Conservation (phyloP, 345 rosid species). For the Eucalyptus marginata region DNA sequence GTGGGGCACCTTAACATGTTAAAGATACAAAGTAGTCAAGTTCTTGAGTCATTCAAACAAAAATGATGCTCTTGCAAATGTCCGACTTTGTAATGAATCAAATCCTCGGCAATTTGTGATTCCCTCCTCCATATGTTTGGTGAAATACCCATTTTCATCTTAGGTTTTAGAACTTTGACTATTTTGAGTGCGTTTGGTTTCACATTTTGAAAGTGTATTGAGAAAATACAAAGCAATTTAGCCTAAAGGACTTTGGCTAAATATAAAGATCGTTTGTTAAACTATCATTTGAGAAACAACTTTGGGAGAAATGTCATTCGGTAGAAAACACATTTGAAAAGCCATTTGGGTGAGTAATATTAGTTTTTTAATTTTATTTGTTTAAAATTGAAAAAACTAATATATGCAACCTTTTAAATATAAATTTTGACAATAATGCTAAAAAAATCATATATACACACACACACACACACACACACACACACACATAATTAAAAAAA, state of each 20-base stretch:
- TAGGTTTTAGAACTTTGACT: background rate
- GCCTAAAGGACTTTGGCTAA: rapidly evolving
- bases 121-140: background rate
- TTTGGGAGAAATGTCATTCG: rapidly evolving
- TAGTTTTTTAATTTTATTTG: no score
- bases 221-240: no score
- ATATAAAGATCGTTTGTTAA: rapidly evolving
- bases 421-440: no score
- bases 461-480: no score
- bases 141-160: background rate
- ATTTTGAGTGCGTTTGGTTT: rapidly evolving
- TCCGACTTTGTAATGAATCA: background rate
- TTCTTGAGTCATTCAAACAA: background rate
- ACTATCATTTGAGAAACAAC: rapidly evolving
- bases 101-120: rapidly evolving
- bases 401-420: no score
- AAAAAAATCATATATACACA: no score
- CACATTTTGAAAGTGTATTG: no score
- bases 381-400: no score
- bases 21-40: background rate
- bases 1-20: background rate
- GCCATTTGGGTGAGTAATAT: rapidly evolving
- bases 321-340: no score
- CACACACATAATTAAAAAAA: no score
- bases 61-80: rapidly evolving